Base-by-base conservation (phyloP, 1,284 basidiomycete genomes). In the Trichosporon ovoides region DNA sequence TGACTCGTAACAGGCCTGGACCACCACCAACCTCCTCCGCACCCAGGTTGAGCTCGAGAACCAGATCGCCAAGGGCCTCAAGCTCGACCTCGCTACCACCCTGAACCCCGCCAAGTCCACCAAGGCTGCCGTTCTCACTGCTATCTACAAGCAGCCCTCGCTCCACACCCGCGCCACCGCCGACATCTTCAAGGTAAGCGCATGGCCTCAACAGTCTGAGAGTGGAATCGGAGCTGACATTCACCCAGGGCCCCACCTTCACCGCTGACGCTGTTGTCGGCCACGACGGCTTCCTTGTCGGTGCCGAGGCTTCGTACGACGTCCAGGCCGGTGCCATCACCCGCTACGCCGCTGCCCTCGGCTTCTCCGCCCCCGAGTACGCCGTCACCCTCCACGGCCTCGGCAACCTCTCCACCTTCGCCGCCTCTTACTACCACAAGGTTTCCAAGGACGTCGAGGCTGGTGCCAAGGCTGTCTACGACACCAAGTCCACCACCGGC, bases 351-450 rank as follows among this genome's bases (percentile, higher is more conserved):
- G 85, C 89, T 69, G 95, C 92, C 60, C 78, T 91, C 66, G 96
- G 94, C 74, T 64, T 60, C 63, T 91, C 88, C 75, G 94, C 94
- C 52, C 91, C 94, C 53, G 91, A 98, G 79, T 98, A 98, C 81
- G 91, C 93, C 66, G 85, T 98, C 78, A 93, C 95, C 70, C 72
- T 98, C 62, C 93, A 98, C 81, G 92, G 88, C 66, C 85, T 98
- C 73, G 88, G 91, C 82, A 98, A 97, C 85, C 80, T 97, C 77
- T 89, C 87, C 74, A 87, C 87, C 73, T 98, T 93, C 83, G 84
- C 88, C 62, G 96, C 95, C 68, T 91, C 88, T 79, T 98, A 98
- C 85, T 98, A 98, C 84, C 96, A 99, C 86, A 89, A 89, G 70
- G 94, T 98, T 75, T 76, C 73, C 62, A 77, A 80, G 69, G 94